phyloP scores from a whole-genome alignment of 805 yeast species.

The Kazachstania viticola region DNA sequence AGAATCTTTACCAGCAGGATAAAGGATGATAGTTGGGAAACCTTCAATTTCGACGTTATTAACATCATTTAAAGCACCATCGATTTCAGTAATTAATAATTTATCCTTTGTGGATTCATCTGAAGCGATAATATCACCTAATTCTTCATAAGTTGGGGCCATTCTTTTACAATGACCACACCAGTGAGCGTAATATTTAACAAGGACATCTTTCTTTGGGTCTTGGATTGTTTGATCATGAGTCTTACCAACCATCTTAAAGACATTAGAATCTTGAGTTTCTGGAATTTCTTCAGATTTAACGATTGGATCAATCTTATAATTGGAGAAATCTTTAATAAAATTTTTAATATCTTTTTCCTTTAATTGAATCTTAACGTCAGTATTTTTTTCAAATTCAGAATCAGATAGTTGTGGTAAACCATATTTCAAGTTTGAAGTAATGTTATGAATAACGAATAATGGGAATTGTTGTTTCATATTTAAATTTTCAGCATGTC shows the following conservation, averaged over 20 bases:
- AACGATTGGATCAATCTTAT: conserved; percentile 56
- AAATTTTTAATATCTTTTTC: conserved; percentile 47
- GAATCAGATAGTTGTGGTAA: conserved; percentile 42
- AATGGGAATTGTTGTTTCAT: conserved; percentile 84
- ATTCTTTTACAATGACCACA: conserved; percentile 93
- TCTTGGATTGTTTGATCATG: conserved; percentile 59
- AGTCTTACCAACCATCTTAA: conserved; percentile 72
- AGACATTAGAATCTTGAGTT: conserved; percentile 62
- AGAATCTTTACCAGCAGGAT: conserved; percentile 74
- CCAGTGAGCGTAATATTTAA: conserved; percentile 96
- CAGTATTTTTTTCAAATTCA: conserved; percentile 14
- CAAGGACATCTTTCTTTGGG: conserved; percentile 55
- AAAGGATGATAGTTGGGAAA: conserved; percentile 85
- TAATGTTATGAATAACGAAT: conserved; percentile 72
- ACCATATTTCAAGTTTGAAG: conserved; percentile 64
- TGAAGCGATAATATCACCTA: conserved; percentile 54
- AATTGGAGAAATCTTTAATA: conserved; percentile 50
- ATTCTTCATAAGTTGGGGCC: conserved; percentile 82
- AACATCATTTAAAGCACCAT: conserved; percentile 85
- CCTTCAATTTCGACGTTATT: conserved; percentile 63
- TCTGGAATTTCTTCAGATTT: conserved; percentile 84
- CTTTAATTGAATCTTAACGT: conserved; percentile 30
- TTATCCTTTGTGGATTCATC: conserved; percentile 37
- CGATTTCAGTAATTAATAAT: conserved; percentile 74
- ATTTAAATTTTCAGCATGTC: conserved; percentile 81